Evolutionary conservation across 495 filamentous ascomycete genomes (phyloP), one percentile per base, ranked within the genome.

Genomic region (Penicillium bovifimosum): DNA sequence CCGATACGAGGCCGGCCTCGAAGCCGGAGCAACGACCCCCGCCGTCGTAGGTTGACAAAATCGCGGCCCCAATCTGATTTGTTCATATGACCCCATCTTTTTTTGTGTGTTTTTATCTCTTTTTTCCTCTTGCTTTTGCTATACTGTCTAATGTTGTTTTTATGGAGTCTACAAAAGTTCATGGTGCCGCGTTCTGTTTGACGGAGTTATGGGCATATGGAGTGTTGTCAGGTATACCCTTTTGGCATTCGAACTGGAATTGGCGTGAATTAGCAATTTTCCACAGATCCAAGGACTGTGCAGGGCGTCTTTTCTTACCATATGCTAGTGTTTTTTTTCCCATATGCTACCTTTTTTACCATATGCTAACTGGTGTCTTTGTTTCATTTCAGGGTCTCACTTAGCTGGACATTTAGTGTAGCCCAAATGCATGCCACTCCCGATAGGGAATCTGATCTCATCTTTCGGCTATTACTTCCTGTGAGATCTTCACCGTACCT

Each of bases 21-120:
- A 31, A 68, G 56, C 40, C 66, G 69, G 13, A 69, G 57, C 45
- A 52, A 69, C 16, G 64, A 64, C n/a, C 56, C 53, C 17, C 53
- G 47, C 17, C 58, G 58, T 28, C 47, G 56, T 26, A 63, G 47
- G 52, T 54, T 66, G 42, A 54, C 60, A 14, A 65, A 64, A 31
- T 36, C 56, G 11, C 54, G 48, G 38, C 55, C 55, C 39, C 54
- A 48, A 20, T 16, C 34, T 31, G 59, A 56, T 42, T 11, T 35
- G 36, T 64, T 43, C 58, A 63, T 47, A 58, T 57, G 41, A 56
- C 39, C 44, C 55, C 45, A 39, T 51, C 34, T 49, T 33, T 16
- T 48, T 43, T 66, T 55, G 43, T 46, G 39, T 29, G 58, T 49
- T 47, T 26, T 26, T 38, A 40, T 11, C 51, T 26, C 20, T 35